These are phyloP conservation scores for Termitomyces sp. DNA, from an alignment of 768 basidiomycete species.

Conservation along the genomic window DNA sequence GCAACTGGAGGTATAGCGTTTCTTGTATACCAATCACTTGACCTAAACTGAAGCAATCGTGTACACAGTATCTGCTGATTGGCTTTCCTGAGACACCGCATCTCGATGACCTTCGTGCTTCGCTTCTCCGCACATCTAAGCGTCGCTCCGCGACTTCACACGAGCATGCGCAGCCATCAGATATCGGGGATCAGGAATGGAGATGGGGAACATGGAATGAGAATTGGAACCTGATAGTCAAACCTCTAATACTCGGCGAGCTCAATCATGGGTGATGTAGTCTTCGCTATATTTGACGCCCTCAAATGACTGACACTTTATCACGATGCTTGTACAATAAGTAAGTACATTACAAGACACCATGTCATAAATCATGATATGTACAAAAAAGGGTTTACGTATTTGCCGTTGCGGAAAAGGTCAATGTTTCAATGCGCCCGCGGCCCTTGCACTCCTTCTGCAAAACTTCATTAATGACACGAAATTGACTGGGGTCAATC, in stretches of 20 bases:
- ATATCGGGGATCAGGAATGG: constrained; percentile 26
- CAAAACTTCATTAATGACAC: constrained; percentile 81
- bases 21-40: constrained; percentile 1
- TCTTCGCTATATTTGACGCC: neutral
- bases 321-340: constrained; percentile 5
- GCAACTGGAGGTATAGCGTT: constrained; percentile 57
- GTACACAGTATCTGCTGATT: constrained; percentile 43
- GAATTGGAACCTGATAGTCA: constrained; percentile 72
- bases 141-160: constrained; percentile 17
- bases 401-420: constrained; percentile 57
- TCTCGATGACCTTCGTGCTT: constrained; percentile 47
- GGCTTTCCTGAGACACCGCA: constrained; percentile 53
- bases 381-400: constrained; percentile 2
- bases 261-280: constrained; percentile 1
- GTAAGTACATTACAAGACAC: neutral
- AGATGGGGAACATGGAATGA: constrained; percentile 79
- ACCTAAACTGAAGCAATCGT: neutral
- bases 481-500: constrained; percentile 91
- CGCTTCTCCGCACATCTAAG: constrained; percentile 31
- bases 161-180: constrained; percentile 14
- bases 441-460: constrained; percentile 89
- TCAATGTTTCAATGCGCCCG: constrained; percentile 79
- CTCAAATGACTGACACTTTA: neutral
- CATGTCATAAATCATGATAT: neutral
- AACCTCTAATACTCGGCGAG: constrained; percentile 43